These are phyloP conservation scores for Cordyceps sp. DNA, from an alignment of 2,329 filamentous ascomycete genomes.

Conservation along the genomic window DNA sequence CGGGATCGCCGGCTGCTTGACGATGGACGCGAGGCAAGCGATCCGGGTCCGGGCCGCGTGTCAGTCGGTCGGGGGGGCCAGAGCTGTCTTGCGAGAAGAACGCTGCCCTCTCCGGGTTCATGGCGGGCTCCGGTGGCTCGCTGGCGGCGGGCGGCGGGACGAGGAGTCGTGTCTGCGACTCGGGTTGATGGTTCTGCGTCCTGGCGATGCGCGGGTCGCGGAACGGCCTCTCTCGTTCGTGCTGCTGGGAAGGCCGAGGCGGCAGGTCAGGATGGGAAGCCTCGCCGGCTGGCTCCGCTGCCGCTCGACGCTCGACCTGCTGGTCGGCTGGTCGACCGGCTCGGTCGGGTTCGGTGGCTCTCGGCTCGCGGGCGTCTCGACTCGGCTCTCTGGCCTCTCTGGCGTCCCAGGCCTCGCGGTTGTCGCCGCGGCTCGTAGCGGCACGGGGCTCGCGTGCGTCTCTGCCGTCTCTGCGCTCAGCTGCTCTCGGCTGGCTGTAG, in stretches of 20 bases:
- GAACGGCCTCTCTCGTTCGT: constrained; percentile 24
- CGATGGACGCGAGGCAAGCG: constrained; percentile 12
- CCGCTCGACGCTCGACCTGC: constrained; percentile 21
- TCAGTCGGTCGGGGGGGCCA: constrained; percentile 8
- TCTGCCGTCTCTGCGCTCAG: constrained; percentile 22
- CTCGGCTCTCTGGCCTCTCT: constrained; percentile 18
- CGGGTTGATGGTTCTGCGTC: constrained; percentile 11
- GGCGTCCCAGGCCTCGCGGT: constrained; percentile 17
- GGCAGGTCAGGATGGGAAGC: constrained; percentile 12
- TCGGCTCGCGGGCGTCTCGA: constrained; percentile 17
- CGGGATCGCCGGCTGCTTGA: constrained; percentile 10
- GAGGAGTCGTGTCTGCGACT: constrained; percentile 8
- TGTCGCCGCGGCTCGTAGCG: constrained; percentile 10
- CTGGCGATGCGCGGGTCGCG: constrained; percentile 13
- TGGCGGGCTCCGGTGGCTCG: constrained; percentile 24
- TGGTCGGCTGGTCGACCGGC: constrained; percentile 24
- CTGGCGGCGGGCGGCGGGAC: constrained; percentile 6
- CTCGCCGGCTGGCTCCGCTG: constrained; percentile 16
- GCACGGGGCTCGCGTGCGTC: constrained; percentile 11
- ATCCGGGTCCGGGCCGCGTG: constrained; percentile 13
- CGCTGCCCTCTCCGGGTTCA: constrained; percentile 39
- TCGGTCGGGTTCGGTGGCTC: constrained; percentile 23
- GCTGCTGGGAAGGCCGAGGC: constrained; percentile 19
- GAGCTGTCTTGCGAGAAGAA: constrained; percentile 27
- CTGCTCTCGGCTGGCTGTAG: constrained; percentile 21